Percentiles rank a stretch among this genome's conserved stretches.
Conservation (phyloP, 2,329 filamentous ascomycete genomes). For the Colletotrichum viniferum region DNA sequence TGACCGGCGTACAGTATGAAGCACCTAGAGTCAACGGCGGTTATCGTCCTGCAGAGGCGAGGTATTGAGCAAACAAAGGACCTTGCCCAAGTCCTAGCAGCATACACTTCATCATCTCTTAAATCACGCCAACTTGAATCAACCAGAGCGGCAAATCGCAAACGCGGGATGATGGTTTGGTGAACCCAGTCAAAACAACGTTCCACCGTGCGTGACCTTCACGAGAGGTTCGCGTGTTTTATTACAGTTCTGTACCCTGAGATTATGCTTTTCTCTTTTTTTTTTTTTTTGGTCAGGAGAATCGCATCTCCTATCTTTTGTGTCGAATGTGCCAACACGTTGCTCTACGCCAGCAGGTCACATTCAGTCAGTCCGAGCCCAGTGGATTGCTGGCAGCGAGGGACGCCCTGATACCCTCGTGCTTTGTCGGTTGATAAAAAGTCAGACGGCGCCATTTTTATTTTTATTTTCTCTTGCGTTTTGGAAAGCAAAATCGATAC, state of each 20-base stretch:
- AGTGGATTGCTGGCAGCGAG: conserved; percentile 9
- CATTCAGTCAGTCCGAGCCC: background rate
- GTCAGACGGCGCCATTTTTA: background rate
- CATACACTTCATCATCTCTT: background rate
- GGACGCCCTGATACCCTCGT: conserved; percentile 11
- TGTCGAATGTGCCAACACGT: background rate
- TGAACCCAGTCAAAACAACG: background rate
- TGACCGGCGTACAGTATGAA: conserved; percentile 71
- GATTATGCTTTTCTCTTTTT: background rate
- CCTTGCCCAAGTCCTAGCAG: background rate
- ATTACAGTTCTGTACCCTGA: conserved; percentile 8
- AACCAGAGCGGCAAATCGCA: background rate
- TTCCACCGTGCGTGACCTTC: background rate
- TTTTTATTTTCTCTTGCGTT: background rate
- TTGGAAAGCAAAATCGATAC: background rate
- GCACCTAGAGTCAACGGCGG: conserved; percentile 48
- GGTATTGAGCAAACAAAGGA: conserved; percentile 30
- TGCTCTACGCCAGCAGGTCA: background rate
- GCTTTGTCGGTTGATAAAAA: conserved; percentile 9
- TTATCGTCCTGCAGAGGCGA: conserved; percentile 43
- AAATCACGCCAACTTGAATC: background rate
- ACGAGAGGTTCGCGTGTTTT: conserved; percentile 8
- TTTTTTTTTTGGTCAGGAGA: background rate
- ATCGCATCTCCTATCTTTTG: background rate
- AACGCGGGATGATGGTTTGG: background rate